These are phyloP conservation scores for Globisporangium irregulare DNA, from an alignment of 352 stramenopile genomes.

Conservation along the genomic window DNA sequence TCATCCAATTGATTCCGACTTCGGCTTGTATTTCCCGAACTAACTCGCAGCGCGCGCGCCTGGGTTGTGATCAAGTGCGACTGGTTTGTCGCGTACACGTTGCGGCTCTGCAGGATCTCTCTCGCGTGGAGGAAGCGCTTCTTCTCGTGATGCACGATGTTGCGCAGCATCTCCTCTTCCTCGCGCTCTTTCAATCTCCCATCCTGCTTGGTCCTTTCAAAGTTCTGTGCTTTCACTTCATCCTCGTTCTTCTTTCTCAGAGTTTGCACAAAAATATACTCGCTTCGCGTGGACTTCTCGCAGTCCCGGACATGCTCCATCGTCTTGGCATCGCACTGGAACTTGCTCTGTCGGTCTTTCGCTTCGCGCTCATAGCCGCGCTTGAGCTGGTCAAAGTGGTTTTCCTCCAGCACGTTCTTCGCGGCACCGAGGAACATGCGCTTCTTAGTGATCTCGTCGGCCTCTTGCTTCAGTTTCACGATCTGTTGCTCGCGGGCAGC, in stretches of 20 bases:
- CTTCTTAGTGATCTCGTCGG: constrained; percentile 68
- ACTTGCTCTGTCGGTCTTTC: constrained; percentile 41
- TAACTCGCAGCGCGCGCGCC: constrained; percentile 20
- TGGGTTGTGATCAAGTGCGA: constrained; percentile 33
- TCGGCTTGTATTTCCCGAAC: not conserved
- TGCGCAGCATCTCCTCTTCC: constrained; percentile 59
- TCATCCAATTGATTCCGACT: constrained; percentile 17
- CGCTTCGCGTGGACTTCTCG: constrained; percentile 37
- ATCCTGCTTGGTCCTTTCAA: constrained; percentile 37
- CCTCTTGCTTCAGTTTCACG: constrained; percentile 48
- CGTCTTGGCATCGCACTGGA: constrained; percentile 40
- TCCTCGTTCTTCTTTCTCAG: constrained; percentile 28
- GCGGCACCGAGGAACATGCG: constrained; percentile 83
- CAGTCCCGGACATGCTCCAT: constrained; percentile 42
- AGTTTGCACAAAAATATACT: constrained; percentile 25
- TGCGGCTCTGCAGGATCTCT: constrained; percentile 55
- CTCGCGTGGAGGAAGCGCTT: constrained; percentile 53
- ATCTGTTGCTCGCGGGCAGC: constrained; percentile 44
- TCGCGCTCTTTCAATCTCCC: constrained; percentile 34
- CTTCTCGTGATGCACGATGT: constrained; percentile 62
- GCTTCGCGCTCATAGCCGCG: constrained; percentile 58
- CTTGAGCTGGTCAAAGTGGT: constrained; percentile 66
- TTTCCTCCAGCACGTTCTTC: constrained; percentile 82
- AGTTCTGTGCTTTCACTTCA: constrained; percentile 20
- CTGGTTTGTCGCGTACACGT: constrained; percentile 63